Evolutionary conservation across 192 early-diverging fungal genomes (phyloP).

Genomic region (Umbelopsis vinacea): DNA sequence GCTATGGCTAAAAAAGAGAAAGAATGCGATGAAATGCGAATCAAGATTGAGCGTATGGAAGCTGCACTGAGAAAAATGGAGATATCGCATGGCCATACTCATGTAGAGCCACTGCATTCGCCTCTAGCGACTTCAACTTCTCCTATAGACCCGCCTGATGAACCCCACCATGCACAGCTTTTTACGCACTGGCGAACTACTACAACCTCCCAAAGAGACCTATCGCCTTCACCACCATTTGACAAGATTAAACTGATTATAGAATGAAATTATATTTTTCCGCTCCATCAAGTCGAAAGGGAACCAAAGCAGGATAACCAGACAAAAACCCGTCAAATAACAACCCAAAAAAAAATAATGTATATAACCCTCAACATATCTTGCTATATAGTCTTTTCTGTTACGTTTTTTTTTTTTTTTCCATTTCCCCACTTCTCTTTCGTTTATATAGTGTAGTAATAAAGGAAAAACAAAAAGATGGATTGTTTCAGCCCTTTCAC

Average conservation of each 20-base stretch:
- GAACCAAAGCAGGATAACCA: background rate
- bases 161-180: background rate
- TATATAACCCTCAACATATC: conserved; percentile 1
- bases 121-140: too few relatives aligned
- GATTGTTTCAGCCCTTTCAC: too few relatives aligned
- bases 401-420: background rate
- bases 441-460: background rate
- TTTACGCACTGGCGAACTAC: background rate
- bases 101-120: too few relatives aligned
- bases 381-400: background rate
- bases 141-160: background rate
- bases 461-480: too few relatives aligned
- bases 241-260: conserved; percentile 3
- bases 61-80: background rate
- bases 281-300: background rate
- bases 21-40: conserved; percentile 28
- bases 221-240: background rate
- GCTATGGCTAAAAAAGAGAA: conserved; percentile 30
- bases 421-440: background rate
- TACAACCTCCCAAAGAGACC: background rate
- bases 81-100: background rate
- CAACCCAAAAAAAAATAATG: background rate
- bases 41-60: conserved; percentile 4
- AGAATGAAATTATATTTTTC: background rate
- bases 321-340: background rate